Conservation (phyloP, 2,329 filamentous ascomycete genomes). For the Cryphonectria radicalis region DNA sequence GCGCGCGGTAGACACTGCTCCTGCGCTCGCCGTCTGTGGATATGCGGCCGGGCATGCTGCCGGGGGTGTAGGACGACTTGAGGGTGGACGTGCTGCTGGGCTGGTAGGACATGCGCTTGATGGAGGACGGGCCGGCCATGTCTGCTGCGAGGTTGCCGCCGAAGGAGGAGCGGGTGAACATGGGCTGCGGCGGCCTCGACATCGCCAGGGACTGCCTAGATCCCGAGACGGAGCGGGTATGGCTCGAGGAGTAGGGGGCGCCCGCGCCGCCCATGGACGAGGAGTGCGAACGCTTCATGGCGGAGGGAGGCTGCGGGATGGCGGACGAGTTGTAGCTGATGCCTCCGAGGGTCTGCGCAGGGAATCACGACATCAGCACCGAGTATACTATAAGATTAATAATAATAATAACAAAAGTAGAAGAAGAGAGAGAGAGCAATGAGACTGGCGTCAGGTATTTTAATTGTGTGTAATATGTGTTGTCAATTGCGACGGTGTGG, state of each 20-base stretch:
- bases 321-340: conserved; percentile 76
- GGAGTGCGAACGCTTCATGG: conserved; percentile 90
- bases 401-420: conserved; percentile 24
- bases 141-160: conserved; percentile 76
- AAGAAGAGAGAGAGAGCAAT: conserved; percentile 26
- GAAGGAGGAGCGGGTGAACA: conserved; percentile 84
- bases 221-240: conserved; percentile 81
- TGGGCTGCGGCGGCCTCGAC: conserved; percentile 80
- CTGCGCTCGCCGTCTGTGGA: conserved; percentile 63
- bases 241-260: conserved; percentile 68
- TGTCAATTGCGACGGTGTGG: conserved; percentile 52
- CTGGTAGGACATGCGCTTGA: conserved; percentile 80
- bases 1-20: conserved; percentile 79
- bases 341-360: conserved; percentile 76
- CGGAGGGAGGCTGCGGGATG: conserved; percentile 88
- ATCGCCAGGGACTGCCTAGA: conserved; percentile 85
- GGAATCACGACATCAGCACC: conserved; percentile 11
- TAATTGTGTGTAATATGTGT: conserved; percentile 15
- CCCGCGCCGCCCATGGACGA: conserved; percentile 65
- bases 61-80: conserved; percentile 73
- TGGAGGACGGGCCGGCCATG: conserved; percentile 79
- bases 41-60: conserved; percentile 48
- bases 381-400: not conserved
- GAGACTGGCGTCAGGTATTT: conserved; percentile 14
- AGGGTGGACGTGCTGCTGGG: conserved; percentile 62